A percentile compares a stretch with the other conserved stretches of the same genome.
Conservation (phyloP, 2,329 filamentous ascomycete genomes). For the Sphaerostilbella broomeana region DNA sequence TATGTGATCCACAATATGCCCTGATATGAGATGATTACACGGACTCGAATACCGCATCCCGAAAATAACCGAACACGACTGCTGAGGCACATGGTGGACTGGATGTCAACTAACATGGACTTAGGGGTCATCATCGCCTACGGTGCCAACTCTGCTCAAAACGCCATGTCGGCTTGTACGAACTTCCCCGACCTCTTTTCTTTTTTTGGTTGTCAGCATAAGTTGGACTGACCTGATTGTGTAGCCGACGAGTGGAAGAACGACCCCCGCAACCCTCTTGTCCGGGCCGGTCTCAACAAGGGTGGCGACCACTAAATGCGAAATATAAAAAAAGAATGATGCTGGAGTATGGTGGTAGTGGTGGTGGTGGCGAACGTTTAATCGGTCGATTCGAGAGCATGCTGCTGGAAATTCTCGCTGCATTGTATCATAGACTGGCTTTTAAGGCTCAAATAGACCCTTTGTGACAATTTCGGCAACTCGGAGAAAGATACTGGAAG, state of each 20-base stretch:
- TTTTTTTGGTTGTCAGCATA: too few species aligned
- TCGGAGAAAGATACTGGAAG: too few species aligned
- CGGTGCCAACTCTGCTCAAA: conserved; percentile 81
- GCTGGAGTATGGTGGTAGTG: conserved; percentile 15
- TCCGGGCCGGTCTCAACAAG: conserved; percentile 36
- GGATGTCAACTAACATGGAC: conserved; percentile 16
- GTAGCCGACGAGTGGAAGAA: conserved; percentile 93
- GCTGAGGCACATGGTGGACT: conserved; percentile 1
- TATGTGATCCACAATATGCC: conserved; percentile 46
- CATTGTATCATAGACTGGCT: conserved; percentile 38
- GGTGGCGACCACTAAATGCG: conserved; percentile 40
- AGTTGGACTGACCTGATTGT: conserved; percentile 19
- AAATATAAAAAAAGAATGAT: neutral
- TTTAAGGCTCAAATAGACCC: conserved; percentile 29
- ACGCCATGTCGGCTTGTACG: conserved; percentile 69
- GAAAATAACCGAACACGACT: neutral
- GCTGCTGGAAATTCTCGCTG: conserved; percentile 3
- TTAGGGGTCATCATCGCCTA: conserved; percentile 80
- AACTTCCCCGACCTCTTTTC: conserved; percentile 6
- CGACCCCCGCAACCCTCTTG: conserved; percentile 80
- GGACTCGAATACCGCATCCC: neutral
- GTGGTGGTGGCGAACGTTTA: conserved; percentile 22
- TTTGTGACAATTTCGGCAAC: conserved; percentile 19
- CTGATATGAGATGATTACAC: neutral
- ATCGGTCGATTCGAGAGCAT: conserved; percentile 22